Conservation (phyloP, 805 yeast genomes). For the Wickerhamiella bombiphila region DNA sequence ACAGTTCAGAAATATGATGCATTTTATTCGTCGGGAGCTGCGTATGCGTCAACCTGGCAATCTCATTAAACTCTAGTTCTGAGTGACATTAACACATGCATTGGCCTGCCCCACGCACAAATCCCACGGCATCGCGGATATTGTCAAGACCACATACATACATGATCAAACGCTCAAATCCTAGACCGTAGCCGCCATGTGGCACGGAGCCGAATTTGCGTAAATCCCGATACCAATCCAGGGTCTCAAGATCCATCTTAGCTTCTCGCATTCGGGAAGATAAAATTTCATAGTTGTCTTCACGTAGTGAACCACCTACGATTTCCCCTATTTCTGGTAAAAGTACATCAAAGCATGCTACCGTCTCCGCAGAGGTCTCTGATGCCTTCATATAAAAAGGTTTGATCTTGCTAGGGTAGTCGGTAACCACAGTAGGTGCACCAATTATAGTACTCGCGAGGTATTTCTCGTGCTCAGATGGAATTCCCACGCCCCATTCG, state of each 20-base stretch:
- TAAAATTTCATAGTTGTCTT: constrained; percentile 41
- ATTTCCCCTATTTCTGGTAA: constrained; percentile 89
- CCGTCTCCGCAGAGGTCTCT: constrained; percentile 21
- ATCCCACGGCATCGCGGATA: constrained; percentile 74
- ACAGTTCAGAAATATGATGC: not conserved
- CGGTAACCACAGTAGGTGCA: constrained; percentile 76
- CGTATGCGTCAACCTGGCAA: not conserved
- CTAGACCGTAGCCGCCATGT: constrained; percentile 96
- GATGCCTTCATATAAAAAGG: constrained; percentile 80
- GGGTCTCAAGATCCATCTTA: constrained; percentile 38
- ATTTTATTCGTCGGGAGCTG: not conserved
- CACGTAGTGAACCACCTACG: constrained; percentile 89
- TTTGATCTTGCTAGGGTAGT: constrained; percentile 65
- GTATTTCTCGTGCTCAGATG: constrained; percentile 85
- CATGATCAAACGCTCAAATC: constrained; percentile 72
- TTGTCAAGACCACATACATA: constrained; percentile 63
- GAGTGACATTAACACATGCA: not conserved
- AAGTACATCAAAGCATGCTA: constrained; percentile 77
- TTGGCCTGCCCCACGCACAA: constrained; percentile 56
- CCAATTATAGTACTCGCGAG: constrained; percentile 47
- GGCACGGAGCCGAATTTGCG: constrained; percentile 72
- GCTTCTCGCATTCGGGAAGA: constrained; percentile 35
- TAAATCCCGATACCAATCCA: constrained; percentile 70
- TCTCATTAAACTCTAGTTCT: not conserved
- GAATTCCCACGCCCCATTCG: constrained; percentile 57